Conservation (phyloP, 345 rosid genomes). For the Populus davidiana region DNA sequence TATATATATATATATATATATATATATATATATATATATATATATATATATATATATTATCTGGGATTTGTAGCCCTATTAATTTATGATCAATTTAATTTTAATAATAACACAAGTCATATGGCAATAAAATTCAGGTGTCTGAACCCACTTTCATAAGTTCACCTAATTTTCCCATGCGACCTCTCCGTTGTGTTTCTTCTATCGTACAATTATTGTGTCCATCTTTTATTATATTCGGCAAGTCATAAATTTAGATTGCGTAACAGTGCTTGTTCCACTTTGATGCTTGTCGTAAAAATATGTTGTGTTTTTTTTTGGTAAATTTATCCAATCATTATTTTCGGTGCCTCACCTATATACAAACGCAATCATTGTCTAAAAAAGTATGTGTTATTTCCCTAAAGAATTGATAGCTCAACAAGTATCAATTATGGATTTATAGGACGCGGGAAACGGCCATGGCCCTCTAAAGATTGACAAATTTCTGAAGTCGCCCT, state of each 20-base stretch:
- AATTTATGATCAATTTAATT: neutral
- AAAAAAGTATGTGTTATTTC: neutral
- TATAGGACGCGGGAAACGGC: neutral
- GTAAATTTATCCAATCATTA: no score
- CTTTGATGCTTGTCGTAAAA: neutral
- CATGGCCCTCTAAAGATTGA: neutral
- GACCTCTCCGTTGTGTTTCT: neutral
- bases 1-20: no score
- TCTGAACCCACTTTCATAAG: constrained; percentile 3
- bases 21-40: no score
- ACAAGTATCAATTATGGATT: neutral
- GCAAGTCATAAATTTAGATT: neutral
- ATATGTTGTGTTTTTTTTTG: neutral
- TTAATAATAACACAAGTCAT: neutral
- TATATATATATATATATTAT: neutral
- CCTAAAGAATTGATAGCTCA: neutral
- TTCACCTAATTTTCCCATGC: constrained; percentile 6
- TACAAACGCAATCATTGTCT: neutral
- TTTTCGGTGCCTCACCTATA: neutral
- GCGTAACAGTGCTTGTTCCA: neutral
- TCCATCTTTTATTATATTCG: neutral
- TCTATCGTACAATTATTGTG: neutral
- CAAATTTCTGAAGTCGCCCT: neutral
- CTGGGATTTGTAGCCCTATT: neutral
- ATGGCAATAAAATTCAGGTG: neutral